Evolutionary conservation across 768 basidiomycete genomes (phyloP), one percentile per base, ranked within the genome.

Genomic region (Chalciporus piperatus): DNA sequence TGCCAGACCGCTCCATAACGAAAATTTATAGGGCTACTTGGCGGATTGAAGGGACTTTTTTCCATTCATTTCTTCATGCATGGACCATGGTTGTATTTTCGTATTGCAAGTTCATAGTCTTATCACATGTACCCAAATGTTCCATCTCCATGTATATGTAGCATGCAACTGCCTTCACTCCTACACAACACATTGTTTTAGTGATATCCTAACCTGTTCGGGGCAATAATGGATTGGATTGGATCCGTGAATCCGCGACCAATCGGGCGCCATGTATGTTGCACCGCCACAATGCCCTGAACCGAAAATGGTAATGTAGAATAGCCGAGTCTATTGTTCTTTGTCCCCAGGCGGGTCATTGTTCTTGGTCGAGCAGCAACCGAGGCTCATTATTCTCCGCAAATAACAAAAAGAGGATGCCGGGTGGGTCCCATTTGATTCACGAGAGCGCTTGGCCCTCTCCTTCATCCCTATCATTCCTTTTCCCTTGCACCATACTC

Each of bases 341-440:
- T 44, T 4, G 23, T 12, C 25, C 9, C n/a, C n/a, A n/a, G n/a
- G n/a, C n/a, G n/a, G 11, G 12, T 38, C n/a, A 63, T 66, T 66
- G 65, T 66, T 63, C 57, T 55, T 41, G 27, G 47, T 51, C n/a
- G 59, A 47, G 41, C 54, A 41, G 56, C 64, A 66, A 65, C 59
- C 43, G 27, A 17, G 37, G 25, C 19, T 32, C 28, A 55, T 70
- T 68, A 59, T 68, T 66, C 52, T 63, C 48, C 47, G 23, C 44
- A 49, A 23, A 56, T 51, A 58, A 68, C 66, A 68, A 70, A 65
- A 61, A 58, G 57, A 58, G 57, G 30, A 67, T 69, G 65, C 19
- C 37, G 23, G 19, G 45, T 19, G 38, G 32, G n/a, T 30, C 43
- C 16, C 30, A 20, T 52, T 44, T 45, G 47, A 22, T n/a, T 45